These are phyloP conservation scores for Lentinula novae-zelandiae DNA, from an alignment of 1,284 basidiomycete genomes.

Conservation along the genomic window DNA sequence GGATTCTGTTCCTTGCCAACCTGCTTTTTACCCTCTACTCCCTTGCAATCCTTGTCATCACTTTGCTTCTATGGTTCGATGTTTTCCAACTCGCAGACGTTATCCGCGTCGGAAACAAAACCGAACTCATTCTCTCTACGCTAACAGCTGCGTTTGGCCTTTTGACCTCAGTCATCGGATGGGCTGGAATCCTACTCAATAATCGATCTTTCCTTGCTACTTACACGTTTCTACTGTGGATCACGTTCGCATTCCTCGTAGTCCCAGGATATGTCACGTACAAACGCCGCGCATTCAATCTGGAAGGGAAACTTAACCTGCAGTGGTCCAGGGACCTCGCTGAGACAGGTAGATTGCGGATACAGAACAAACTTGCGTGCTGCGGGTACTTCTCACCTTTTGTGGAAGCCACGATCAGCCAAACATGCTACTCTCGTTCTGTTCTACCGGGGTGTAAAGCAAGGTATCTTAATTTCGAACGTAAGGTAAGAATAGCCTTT, in stretches of 20 bases:
- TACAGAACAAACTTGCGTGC: constrained; percentile 64
- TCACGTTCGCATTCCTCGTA: constrained; percentile 58
- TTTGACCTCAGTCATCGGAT: constrained; percentile 59
- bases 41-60: constrained; percentile 48
- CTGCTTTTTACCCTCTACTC: constrained; percentile 47
- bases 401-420: constrained; percentile 62
- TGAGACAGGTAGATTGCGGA: constrained; percentile 46
- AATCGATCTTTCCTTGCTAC: constrained; percentile 66
- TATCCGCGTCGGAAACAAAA: constrained; percentile 55
- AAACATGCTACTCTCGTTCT: constrained; percentile 62
- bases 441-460: constrained; percentile 64
- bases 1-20: constrained; percentile 57
- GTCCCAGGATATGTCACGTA: constrained; percentile 71
- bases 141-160: constrained; percentile 46
- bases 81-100: constrained; percentile 58
- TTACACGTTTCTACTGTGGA: constrained; percentile 65
- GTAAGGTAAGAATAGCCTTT: constrained; percentile 19
- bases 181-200: constrained; percentile 70
- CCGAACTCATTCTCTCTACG: constrained; percentile 61
- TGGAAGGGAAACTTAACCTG: constrained; percentile 69
- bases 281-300: constrained; percentile 61
- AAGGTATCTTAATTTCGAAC: constrained; percentile 51
- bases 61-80: constrained; percentile 65
- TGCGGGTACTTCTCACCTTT: constrained; percentile 72
- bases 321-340: constrained; percentile 63